A percentile compares a stretch with the other conserved stretches of the same genome.
Evolutionary conservation across 108 stramenopile species (phyloP).

Genomic region (Schizochytrium sp.): DNA sequence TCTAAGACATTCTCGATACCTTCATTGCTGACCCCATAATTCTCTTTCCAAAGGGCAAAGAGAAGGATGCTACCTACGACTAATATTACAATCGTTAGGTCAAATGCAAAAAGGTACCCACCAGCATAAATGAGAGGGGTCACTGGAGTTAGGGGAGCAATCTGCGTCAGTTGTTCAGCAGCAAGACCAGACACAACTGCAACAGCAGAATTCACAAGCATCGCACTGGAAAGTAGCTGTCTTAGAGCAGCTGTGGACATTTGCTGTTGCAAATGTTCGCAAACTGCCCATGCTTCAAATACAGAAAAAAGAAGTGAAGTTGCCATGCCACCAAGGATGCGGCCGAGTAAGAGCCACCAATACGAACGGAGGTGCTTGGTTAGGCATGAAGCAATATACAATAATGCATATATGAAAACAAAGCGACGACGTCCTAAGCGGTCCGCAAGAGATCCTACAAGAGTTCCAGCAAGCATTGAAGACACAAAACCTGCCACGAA

Average conservation of each 20-base stretch:
- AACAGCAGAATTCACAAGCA: conserved; percentile 89
- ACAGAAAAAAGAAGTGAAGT: conserved; percentile 79
- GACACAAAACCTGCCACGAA: conserved; percentile 94
- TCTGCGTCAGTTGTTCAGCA: conserved; percentile 78
- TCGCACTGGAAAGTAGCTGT: conserved; percentile 85
- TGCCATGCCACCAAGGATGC: conserved; percentile 92
- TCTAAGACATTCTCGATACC: too few relatives aligned
- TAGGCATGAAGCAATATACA: conserved; percentile 89
- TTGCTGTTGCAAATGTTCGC: conserved; percentile 85
- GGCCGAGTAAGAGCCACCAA: conserved; percentile 81
- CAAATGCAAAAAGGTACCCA: conserved; percentile 95
- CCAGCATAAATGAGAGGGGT: conserved; percentile 76
- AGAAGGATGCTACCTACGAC: conserved; percentile 83
- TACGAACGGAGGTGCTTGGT: conserved; percentile 87
- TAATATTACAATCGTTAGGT: conserved; percentile 91
- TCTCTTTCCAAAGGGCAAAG: conserved; percentile 91
- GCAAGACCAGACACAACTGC: conserved; percentile 94
- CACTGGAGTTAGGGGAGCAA: not conserved
- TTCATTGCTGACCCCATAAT: conserved; percentile 82
- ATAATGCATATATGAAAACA: conserved; percentile 91
- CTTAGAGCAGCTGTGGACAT: conserved; percentile 90
- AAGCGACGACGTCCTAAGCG: conserved; percentile 88
- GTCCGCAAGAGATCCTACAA: conserved; percentile 91
- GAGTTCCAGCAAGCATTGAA: conserved; percentile 92
- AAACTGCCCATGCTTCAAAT: conserved; percentile 97